phyloP scores from a whole-genome alignment of 1,284 basidiomycete genomes.

The Heterobasidion occidentale region DNA sequence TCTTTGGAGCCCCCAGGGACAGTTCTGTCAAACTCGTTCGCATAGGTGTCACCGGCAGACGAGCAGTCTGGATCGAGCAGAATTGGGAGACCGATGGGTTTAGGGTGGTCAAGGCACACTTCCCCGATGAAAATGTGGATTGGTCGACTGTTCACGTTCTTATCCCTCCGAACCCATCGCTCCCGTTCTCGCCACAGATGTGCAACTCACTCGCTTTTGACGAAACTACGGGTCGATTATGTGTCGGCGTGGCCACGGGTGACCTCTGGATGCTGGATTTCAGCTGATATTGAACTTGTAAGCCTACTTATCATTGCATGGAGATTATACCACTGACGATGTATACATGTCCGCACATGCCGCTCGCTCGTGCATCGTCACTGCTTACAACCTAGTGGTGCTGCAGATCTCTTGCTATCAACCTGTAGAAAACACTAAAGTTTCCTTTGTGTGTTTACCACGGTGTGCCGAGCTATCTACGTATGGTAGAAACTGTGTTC shows the following conservation, averaged over 20 bases:
- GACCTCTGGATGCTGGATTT: slow-evolving; percentile 42
- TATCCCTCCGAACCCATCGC: slow-evolving; percentile 29
- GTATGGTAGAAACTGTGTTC: no score
- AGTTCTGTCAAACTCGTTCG: slow-evolving; percentile 34
- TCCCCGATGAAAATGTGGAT: slow-evolving; percentile 13
- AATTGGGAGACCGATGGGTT: slow-evolving; percentile 41
- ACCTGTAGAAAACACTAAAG: no score
- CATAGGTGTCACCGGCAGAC: slow-evolving; percentile 35
- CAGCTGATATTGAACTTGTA: neutral
- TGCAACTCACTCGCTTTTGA: slow-evolving; percentile 41
- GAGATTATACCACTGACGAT: neutral
- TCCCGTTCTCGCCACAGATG: slow-evolving; percentile 38
- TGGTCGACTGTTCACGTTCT: slow-evolving; percentile 23
- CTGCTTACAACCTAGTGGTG: no score
- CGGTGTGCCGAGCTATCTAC: no score
- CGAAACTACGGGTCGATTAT: slow-evolving; percentile 41
- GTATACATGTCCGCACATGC: no score
- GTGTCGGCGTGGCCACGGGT: slow-evolving; percentile 38
- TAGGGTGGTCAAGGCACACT: slow-evolving; percentile 37
- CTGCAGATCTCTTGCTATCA: no score
- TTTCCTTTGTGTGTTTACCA: no score
- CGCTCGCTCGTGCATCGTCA: no score
- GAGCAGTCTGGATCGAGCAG: slow-evolving; percentile 46
- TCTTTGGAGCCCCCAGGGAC: slow-evolving; percentile 20
- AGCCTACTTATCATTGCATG: neutral